A percentile compares a stretch with the other conserved stretches of the same genome.
Evolutionary conservation across 2,329 filamentous ascomycete species (phyloP).

Genomic region (Phoma sp.): DNA sequence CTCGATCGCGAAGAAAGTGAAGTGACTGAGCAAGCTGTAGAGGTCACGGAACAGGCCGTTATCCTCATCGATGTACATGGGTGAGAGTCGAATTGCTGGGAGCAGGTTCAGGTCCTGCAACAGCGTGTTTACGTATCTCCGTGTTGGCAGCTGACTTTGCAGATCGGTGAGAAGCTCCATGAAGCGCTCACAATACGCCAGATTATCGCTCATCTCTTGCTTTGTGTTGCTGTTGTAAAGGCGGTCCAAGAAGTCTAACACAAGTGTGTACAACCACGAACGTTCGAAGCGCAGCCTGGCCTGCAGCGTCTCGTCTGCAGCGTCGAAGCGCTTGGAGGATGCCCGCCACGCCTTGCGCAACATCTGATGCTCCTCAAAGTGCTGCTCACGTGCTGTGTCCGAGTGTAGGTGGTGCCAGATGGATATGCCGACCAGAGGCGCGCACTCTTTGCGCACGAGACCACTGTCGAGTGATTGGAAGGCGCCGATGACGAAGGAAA

Average conservation of each 20-base stretch:
- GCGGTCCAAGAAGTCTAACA: constrained; percentile 80
- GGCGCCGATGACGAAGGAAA: constrained; percentile 87
- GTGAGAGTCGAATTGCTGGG: constrained; percentile 77
- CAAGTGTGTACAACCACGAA: constrained; percentile 87
- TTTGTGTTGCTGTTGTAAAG: constrained; percentile 61
- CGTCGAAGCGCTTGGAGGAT: constrained; percentile 82
- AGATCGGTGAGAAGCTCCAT: constrained; percentile 89
- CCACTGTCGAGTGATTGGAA: constrained; percentile 93
- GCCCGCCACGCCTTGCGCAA: constrained; percentile 91
- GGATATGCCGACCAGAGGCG: constrained; percentile 89
- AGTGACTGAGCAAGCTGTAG: constrained; percentile 80
- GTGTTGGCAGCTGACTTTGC: constrained; percentile 89
- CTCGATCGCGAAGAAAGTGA: constrained; percentile 86
- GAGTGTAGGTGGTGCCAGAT: constrained; percentile 93
- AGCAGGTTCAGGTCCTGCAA: constrained; percentile 85
- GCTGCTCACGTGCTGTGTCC: constrained; percentile 74
- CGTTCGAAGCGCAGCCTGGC: constrained; percentile 86
- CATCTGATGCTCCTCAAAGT: constrained; percentile 74
- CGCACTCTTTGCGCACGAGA: constrained; percentile 93
- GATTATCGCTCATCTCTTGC: constrained; percentile 61
- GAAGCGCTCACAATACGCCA: constrained; percentile 90
- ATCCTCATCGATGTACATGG: constrained; percentile 75
- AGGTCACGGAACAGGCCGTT: constrained; percentile 83
- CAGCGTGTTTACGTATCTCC: constrained; percentile 90
- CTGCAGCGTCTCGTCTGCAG: constrained; percentile 79